A percentile compares a stretch with the other conserved stretches of the same genome.
phyloP scores from a whole-genome alignment of 2,329 filamentous ascomycete genomes.

The Talaromyces sp. region DNA sequence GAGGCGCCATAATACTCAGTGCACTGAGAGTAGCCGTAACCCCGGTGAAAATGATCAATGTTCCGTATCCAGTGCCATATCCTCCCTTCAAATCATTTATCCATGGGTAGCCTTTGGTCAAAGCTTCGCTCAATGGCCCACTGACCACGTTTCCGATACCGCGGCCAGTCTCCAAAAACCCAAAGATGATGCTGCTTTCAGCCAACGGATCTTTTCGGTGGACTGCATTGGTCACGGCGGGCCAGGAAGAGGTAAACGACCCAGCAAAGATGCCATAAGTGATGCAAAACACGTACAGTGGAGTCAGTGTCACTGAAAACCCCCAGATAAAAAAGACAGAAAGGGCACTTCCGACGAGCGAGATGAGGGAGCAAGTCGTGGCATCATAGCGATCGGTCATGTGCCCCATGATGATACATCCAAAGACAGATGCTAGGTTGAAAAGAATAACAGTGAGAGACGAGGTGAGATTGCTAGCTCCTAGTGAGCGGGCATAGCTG shows the following conservation, averaged over 20 bases:
- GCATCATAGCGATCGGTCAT: constrained; percentile 40
- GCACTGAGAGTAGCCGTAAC: constrained; percentile 22
- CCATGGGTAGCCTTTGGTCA: constrained; percentile 22
- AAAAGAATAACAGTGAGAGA: constrained; percentile 23
- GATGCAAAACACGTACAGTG: constrained; percentile 38
- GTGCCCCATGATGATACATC: constrained; percentile 36
- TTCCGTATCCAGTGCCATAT: constrained; percentile 26
- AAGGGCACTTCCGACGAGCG: constrained; percentile 36
- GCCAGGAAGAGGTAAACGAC: constrained; percentile 41
- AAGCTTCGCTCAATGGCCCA: constrained; percentile 48
- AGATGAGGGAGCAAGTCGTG: constrained; percentile 39
- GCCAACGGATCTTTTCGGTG: constrained; percentile 28
- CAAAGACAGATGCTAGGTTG: constrained; percentile 29
- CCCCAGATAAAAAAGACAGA: constrained; percentile 47
- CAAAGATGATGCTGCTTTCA: constrained; percentile 48
- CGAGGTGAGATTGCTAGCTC: constrained; percentile 16
- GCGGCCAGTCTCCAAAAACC: constrained; percentile 44
- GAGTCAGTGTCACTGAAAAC: constrained; percentile 37
- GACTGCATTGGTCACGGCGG: constrained; percentile 42
- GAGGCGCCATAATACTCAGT: constrained; percentile 19
- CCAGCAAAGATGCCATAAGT: constrained; percentile 44
- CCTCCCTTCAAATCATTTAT: constrained; percentile 17
- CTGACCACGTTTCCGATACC: constrained; percentile 49
- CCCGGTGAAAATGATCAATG: constrained; percentile 26
- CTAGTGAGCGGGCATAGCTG: constrained; percentile 23